Evolutionary conservation across 2,329 filamentous ascomycete species (phyloP).

Genomic region (Phialophora chinensis): DNA sequence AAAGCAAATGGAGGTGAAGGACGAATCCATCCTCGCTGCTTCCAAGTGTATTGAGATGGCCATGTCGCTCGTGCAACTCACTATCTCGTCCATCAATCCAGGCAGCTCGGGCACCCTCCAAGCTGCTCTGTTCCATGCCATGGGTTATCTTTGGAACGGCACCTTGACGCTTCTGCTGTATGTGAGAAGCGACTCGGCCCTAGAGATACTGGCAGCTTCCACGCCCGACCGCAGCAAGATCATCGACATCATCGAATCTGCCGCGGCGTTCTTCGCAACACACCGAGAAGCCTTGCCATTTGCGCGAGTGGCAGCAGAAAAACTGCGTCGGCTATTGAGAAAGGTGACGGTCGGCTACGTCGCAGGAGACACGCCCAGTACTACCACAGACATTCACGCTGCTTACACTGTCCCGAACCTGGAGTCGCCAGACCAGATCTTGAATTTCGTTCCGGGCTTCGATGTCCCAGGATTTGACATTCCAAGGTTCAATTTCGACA

Average conservation of each 20-base stretch:
- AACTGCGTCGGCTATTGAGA: constrained; percentile 1
- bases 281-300: constrained; percentile 1
- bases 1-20: constrained; percentile 7
- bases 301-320: neutral
- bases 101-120: constrained; percentile 22
- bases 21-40: constrained; percentile 11
- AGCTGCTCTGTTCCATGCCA: constrained; percentile 20
- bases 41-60: constrained; percentile 16
- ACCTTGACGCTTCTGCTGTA: constrained; percentile 24
- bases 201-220: neutral
- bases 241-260: neutral
- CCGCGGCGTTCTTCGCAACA: neutral
- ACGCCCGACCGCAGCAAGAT: neutral
- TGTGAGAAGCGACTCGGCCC: constrained; percentile 7
- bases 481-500: neutral
- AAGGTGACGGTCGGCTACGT: neutral
- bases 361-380: neutral
- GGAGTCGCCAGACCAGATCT: neutral
- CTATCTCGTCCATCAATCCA: neutral
- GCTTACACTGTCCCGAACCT: neutral
- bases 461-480: constrained; percentile 1
- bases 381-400: constrained; percentile 5
- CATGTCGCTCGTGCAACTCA: neutral
- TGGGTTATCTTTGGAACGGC: constrained; percentile 30
- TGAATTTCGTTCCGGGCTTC: neutral